These are phyloP conservation scores for Serendipita indica DNA, from an alignment of 768 basidiomycete species.

Conservation along the genomic window DNA sequence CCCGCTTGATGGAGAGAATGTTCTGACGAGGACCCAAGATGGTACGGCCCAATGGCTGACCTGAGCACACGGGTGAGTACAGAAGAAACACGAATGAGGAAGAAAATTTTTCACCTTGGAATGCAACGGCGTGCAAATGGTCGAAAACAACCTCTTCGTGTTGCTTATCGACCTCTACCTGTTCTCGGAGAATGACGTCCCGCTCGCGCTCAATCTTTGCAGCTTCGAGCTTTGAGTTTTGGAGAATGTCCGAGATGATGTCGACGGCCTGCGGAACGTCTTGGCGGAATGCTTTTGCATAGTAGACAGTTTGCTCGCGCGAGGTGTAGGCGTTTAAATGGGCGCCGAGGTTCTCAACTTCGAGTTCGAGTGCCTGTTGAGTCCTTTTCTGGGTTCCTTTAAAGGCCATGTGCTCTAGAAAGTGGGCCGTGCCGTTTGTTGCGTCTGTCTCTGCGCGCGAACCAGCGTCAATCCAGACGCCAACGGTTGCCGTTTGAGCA, in stretches of 20 bases:
- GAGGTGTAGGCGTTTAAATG: conserved; percentile 98
- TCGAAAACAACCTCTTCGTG: conserved; percentile 97
- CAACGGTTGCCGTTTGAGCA: conserved; percentile 94
- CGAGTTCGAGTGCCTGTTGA: conserved; percentile 84
- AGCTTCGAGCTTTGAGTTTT: conserved; percentile 85
- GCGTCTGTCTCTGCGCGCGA: conserved; percentile 90
- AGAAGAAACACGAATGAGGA: neutral
- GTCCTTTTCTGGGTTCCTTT: conserved; percentile 83
- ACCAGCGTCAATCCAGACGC: conserved; percentile 98
- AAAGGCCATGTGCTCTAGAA: conserved; percentile 98
- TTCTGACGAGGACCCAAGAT: conserved; percentile 94
- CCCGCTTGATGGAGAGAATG: conserved; percentile 86
- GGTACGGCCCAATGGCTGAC: conserved; percentile 88
- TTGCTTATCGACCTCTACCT: conserved; percentile 99
- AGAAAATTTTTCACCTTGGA: conserved; percentile 66
- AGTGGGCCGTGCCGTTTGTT: conserved; percentile 94
- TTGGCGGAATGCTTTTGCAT: conserved; percentile 95
- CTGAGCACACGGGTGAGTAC: conserved; percentile 28
- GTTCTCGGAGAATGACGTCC: conserved; percentile 91
- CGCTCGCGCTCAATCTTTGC: conserved; percentile 86
- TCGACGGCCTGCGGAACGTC: conserved; percentile 84
- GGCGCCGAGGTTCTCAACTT: conserved; percentile 95
- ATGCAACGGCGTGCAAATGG: conserved; percentile 91
- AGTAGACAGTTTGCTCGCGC: conserved; percentile 97
- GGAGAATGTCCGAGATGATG: conserved; percentile 95